Evolutionary conservation across 495 filamentous ascomycete genomes (phyloP).

Genomic region (Pseudevernia furfuracea): DNA sequence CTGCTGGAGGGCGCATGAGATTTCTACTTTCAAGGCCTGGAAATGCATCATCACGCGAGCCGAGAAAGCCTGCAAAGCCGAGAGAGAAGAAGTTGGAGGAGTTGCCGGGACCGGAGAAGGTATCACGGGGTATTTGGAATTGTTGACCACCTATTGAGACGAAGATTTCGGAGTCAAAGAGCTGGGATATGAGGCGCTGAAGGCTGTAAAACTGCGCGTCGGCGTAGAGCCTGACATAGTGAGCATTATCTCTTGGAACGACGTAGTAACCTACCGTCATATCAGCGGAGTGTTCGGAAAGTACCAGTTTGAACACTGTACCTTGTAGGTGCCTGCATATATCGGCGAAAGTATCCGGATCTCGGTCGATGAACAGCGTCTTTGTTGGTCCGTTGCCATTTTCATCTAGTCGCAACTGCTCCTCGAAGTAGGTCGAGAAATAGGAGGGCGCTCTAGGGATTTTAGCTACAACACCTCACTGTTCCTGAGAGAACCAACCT

Average conservation of each 20-base stretch:
- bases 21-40: constrained; percentile 73
- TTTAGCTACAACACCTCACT: constrained; percentile 33
- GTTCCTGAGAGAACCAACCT: constrained; percentile 11
- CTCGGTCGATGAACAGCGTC: constrained; percentile 91
- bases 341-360: constrained; percentile 81
- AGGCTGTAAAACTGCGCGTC: constrained; percentile 95
- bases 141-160: constrained; percentile 77
- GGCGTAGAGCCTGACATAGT: constrained; percentile 88
- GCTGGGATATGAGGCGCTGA: constrained; percentile 80
- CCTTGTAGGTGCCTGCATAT: constrained; percentile 88
- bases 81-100: constrained; percentile 93
- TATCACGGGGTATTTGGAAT: constrained; percentile 84
- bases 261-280: constrained; percentile 65
- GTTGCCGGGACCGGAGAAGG: constrained; percentile 79
- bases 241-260: constrained; percentile 67
- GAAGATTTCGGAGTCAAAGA: constrained; percentile 91
- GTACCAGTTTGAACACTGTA: not conserved
- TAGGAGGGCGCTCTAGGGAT: constrained; percentile 83
- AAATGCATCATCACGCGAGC: constrained; percentile 69
- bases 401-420: constrained; percentile 63
- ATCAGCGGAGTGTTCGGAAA: not conserved
- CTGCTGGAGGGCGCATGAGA: constrained; percentile 83
- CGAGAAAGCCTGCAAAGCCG: constrained; percentile 85
- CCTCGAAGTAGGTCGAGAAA: constrained; percentile 89
- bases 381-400: constrained; percentile 42